Evolutionary conservation across 2,329 filamentous ascomycete genomes (phyloP), one percentile per base, ranked within the genome.

Genomic region (Ambrosiella beaveri): DNA sequence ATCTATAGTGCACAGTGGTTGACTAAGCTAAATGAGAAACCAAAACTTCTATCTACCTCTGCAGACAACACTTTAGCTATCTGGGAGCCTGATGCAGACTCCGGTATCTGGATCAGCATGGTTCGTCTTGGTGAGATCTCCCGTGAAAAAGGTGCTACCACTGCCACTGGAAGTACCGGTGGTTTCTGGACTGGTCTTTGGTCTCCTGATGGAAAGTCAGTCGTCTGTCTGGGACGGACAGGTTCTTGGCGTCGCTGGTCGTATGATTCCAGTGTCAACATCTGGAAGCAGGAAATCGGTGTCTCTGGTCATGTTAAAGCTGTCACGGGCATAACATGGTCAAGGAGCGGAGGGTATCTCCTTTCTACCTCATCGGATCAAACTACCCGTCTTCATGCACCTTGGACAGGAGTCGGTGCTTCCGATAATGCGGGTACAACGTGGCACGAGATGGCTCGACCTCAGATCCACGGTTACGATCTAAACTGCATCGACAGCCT

Each of bases 401-500:
- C 82, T 65, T 97, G 91, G 93, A 78, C 76, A 61, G 57, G 58
- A 3, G 62, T 65, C 36, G 59, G 54, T 11, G 37, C 60, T 52
- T 51, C 64, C 66, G 47, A 51, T 6, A 8, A 54, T 12, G 15
- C 7, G n/a, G 52, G 36, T 37, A 38, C 15, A 19, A 88, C 88
- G 9, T 98, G 93, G 93, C 91, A 97, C 69, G 93, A 98, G 69
- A 89, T 97, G 74, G 85, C 90, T 0, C 78, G 93, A 54, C 93
- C 93, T 3, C 93, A 98, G 68, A 98, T 98, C 63, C 93, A 98
- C 68, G 93, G 93, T 41, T 98, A 98, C 68, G 91, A 98, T 68
- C 77, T 98, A 57, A 98, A 97, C 73, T 97, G 93, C 68, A 83
- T 97, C 62, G 86, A 89, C 65, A 79, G 82, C 0, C 74, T 96